Evolutionary conservation across 225 moss, liverwort and hornwort genomes (phyloP).

Genomic region (Lunularia cruciata): DNA sequence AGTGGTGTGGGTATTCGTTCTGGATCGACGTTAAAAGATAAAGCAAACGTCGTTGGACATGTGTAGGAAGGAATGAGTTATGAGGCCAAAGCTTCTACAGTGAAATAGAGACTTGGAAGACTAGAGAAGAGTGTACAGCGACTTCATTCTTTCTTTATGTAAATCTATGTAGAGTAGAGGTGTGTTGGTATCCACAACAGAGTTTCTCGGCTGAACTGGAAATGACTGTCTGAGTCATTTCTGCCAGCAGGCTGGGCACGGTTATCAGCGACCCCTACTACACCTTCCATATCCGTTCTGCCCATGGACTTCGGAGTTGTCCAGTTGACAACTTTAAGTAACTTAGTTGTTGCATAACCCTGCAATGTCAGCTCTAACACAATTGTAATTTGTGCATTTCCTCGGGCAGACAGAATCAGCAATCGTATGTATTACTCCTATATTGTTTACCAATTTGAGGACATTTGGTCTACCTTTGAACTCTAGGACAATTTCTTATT

Average conservation of each 20-base stretch:
- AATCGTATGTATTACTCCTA: background rate
- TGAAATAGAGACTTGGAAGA: slow-evolving; percentile 1
- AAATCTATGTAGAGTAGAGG: slow-evolving; percentile 4
- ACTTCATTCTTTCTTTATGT: slow-evolving; percentile 10
- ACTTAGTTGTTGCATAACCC: slow-evolving; percentile 16
- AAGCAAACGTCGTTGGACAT: slow-evolving; percentile 23
- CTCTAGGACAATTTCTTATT: too few relatives aligned
- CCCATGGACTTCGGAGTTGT: slow-evolving; percentile 4
- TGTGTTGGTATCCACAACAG: background rate
- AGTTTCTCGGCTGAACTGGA: background rate
- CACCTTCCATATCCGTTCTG: background rate
- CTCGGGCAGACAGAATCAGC: background rate
- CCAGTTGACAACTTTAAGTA: background rate
- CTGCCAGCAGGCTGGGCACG: background rate
- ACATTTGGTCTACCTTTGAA: too few relatives aligned
- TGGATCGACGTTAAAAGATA: slow-evolving; percentile 40
- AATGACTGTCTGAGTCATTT: slow-evolving; percentile 18
- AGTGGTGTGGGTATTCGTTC: slow-evolving; percentile 60
- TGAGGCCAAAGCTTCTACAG: too few relatives aligned
- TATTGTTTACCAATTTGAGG: too few relatives aligned
- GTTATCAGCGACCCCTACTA: background rate
- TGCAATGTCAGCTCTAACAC: background rate
- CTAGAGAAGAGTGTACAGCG: slow-evolving; percentile 1
- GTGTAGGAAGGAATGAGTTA: background rate
- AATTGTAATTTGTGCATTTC: background rate